A percentile compares a stretch with the other conserved stretches of the same genome.
These are phyloP conservation scores for Ascocoryne sarcoides DNA, from an alignment of 2,329 filamentous ascomycete species.

Conservation along the genomic window DNA sequence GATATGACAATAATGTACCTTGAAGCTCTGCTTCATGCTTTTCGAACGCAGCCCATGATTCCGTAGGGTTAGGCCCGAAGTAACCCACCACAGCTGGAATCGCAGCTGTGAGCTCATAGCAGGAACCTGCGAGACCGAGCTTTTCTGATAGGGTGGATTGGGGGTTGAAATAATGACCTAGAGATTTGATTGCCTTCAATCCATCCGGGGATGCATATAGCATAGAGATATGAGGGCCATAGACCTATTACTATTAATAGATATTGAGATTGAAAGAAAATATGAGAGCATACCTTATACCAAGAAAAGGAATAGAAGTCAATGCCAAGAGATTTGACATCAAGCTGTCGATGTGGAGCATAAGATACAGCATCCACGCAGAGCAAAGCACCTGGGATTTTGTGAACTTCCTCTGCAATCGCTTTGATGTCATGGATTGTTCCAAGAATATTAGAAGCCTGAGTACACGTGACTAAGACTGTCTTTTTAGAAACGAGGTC, in stretches of 20 bases:
- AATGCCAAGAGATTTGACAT: conserved; percentile 58
- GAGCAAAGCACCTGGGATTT: conserved; percentile 47
- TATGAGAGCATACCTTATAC: conserved; percentile 51
- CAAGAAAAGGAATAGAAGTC: conserved; percentile 75
- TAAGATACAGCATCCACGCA: conserved; percentile 71
- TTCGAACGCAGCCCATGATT: conserved; percentile 43
- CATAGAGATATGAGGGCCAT: conserved; percentile 65
- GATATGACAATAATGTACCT: conserved; percentile 47
- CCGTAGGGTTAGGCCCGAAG: conserved; percentile 35
- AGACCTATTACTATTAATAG: no score
- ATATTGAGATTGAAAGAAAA: background rate
- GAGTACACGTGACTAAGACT: conserved; percentile 62
- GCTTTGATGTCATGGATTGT: conserved; percentile 55
- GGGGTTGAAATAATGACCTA: conserved; percentile 62
- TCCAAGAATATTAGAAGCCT: conserved; percentile 66
- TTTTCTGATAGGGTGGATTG: conserved; percentile 53
- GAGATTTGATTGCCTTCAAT: conserved; percentile 45
- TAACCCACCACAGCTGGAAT: conserved; percentile 56
- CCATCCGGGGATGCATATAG: conserved; percentile 55
- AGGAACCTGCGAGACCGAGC: conserved; percentile 57
- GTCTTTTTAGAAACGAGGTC: conserved; percentile 54
- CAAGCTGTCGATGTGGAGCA: conserved; percentile 62
- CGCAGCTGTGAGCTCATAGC: conserved; percentile 59
- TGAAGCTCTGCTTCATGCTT: conserved; percentile 55
- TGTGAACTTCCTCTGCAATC: conserved; percentile 43